Percentiles rank a stretch among this genome's conserved stretches.
These are phyloP conservation scores for Apiospora hydei DNA, from an alignment of 2,329 filamentous ascomycete species.

Conservation along the genomic window DNA sequence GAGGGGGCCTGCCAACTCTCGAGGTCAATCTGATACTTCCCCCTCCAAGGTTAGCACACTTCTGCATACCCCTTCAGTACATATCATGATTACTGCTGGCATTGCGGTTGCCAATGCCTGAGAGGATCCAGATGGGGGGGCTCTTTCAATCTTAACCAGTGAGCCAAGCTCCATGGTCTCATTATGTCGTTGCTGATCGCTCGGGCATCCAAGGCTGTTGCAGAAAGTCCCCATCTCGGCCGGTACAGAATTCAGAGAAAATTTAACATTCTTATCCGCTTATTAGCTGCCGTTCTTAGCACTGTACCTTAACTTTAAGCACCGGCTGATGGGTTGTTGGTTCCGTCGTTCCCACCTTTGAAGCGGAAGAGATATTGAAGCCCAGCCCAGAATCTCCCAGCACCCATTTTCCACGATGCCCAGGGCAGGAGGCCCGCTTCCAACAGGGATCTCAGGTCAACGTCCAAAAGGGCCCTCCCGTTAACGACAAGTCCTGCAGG, in stretches of 20 bases:
- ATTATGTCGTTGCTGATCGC: neutral
- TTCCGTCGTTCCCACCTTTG: neutral
- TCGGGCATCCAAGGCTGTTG: neutral
- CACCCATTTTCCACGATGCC: neutral
- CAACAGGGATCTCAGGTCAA: neutral
- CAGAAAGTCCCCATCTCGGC: neutral
- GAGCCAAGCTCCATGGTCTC: neutral
- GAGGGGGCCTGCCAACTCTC: neutral
- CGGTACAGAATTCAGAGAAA: neutral
- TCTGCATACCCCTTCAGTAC: neutral
- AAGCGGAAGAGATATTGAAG: constrained; percentile 8
- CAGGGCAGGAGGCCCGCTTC: neutral
- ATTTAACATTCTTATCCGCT: neutral
- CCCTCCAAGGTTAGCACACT: neutral
- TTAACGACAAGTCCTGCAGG: neutral
- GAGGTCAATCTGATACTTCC: neutral
- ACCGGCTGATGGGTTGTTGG: neutral
- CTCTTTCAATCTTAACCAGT: neutral
- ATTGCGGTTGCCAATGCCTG: neutral
- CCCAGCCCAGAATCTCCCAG: neutral
- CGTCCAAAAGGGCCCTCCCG: neutral
- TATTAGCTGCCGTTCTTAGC: neutral
- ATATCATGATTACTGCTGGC: neutral
- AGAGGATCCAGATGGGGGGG: neutral
- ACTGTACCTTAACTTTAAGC: neutral